These are phyloP conservation scores for Lactarius quietus DNA, from an alignment of 768 basidiomycete genomes.

Conservation along the genomic window DNA sequence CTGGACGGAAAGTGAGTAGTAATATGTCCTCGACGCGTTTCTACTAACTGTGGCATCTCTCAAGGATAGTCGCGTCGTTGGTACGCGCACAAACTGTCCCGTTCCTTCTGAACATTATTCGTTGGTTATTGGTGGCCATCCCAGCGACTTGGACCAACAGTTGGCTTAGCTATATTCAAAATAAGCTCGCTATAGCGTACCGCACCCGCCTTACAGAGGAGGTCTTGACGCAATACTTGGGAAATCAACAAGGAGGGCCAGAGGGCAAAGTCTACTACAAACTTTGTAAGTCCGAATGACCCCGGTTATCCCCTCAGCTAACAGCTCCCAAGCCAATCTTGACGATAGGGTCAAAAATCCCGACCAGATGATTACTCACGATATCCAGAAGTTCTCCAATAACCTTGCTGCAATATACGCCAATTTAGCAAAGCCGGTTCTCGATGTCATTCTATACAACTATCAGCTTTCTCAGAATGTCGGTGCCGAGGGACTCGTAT, in stretches of 20 bases:
- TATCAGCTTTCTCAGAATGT: slow-evolving; percentile 93
- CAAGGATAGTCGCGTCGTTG: slow-evolving; percentile 89
- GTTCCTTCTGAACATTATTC: slow-evolving; percentile 81
- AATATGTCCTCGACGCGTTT: slow-evolving; percentile 5
- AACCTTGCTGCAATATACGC: slow-evolving; percentile 92
- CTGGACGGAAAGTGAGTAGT: slow-evolving; percentile 76
- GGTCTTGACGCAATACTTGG: slow-evolving; percentile 82
- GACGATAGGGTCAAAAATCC: slow-evolving; percentile 96
- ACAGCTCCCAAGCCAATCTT: slow-evolving; percentile 61
- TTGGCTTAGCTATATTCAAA: slow-evolving; percentile 91
- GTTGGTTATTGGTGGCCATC: slow-evolving; percentile 89
- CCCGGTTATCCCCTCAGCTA: neutral
- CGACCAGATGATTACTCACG: slow-evolving; percentile 97
- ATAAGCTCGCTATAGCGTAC: slow-evolving; percentile 87
- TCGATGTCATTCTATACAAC: slow-evolving; percentile 94
- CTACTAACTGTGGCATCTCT: neutral
- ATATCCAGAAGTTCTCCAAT: slow-evolving; percentile 89
- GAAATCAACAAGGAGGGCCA: slow-evolving; percentile 56
- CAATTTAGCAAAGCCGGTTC: slow-evolving; percentile 88
- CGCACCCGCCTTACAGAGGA: slow-evolving; percentile 81
- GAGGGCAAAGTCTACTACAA: slow-evolving; percentile 93
- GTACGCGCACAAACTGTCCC: slow-evolving; percentile 77
- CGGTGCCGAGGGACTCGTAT: slow-evolving; percentile 86
- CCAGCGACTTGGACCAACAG: slow-evolving; percentile 93
- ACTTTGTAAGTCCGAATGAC: slow-evolving; percentile 50